A percentile compares a stretch with the other conserved stretches of the same genome.
Conservation (phyloP, 495 filamentous ascomycete species). For the Tuber calosporum region DNA sequence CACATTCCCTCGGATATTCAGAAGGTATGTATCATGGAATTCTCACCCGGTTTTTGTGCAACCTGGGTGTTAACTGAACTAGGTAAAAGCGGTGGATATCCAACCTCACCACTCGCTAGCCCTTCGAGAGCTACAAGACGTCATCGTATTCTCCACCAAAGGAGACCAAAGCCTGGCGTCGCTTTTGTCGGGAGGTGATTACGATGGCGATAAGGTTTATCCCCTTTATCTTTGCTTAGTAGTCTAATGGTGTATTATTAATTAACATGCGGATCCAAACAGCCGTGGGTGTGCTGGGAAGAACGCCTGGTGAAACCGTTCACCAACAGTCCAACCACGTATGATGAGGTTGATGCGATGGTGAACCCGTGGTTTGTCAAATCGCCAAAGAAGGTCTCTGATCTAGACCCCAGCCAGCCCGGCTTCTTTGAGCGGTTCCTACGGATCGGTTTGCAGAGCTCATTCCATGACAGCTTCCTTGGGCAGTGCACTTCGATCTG, state of each 20-base stretch:
- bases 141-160: constrained; percentile 73
- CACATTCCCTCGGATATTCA: constrained; percentile 80
- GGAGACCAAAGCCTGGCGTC: constrained; percentile 65
- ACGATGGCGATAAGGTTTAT: constrained; percentile 72
- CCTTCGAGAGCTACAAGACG: constrained; percentile 69
- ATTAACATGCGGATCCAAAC: not conserved
- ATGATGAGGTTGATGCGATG: constrained; percentile 49
- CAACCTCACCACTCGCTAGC: constrained; percentile 47
- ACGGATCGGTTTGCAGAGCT: constrained; percentile 21
- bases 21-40: constrained; percentile 49
- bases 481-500: constrained; percentile 71
- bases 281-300: constrained; percentile 84
- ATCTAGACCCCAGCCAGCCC: constrained; percentile 49
- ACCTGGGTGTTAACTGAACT: constrained; percentile 7
- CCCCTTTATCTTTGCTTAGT: not conserved
- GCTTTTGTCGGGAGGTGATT: constrained; percentile 86
- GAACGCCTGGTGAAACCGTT: constrained; percentile 65
- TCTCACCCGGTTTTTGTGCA: not conserved
- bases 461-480: constrained; percentile 55
- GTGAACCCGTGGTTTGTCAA: constrained; percentile 54
- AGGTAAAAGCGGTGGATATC: constrained; percentile 51
- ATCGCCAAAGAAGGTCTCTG: constrained; percentile 41
- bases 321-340: constrained; percentile 53
- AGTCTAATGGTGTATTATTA: not conserved
- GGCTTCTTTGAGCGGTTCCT: constrained; percentile 56